Conservation (phyloP, 2,329 filamentous ascomycete species). For the Diplodia intermedia region DNA sequence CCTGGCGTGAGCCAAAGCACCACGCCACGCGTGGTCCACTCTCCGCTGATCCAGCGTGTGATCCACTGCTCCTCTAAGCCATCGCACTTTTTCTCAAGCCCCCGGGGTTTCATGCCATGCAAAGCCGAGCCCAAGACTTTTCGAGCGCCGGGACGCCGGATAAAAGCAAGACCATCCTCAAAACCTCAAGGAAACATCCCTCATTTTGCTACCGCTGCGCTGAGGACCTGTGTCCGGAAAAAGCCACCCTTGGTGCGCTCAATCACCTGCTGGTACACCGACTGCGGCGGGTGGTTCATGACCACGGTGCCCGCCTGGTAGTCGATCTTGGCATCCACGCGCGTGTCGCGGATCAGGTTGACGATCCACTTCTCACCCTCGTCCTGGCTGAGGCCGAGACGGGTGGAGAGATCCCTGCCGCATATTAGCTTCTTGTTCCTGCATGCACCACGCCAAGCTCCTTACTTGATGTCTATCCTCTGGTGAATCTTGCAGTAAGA, state of each 20-base stretch:
- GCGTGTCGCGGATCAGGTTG: conserved; percentile 96
- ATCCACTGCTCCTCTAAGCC: conserved; percentile 9
- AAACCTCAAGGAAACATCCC: conserved; percentile 9
- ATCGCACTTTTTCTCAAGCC: conserved; percentile 16
- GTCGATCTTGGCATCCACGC: conserved; percentile 98
- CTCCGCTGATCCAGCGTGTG: not conserved
- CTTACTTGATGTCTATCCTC: conserved; percentile 90
- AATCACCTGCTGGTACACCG: conserved; percentile 98
- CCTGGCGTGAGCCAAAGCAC: not conserved
- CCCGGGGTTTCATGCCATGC: conserved; percentile 23
- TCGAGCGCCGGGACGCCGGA: conserved; percentile 30
- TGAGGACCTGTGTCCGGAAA: conserved; percentile 97
- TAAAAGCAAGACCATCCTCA: conserved; percentile 26
- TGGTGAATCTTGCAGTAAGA: conserved; percentile 99
- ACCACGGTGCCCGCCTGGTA: conserved; percentile 98
- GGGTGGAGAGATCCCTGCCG: conserved; percentile 81
- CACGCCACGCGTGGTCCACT: not conserved
- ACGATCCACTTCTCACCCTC: conserved; percentile 99
- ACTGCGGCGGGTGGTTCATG: conserved; percentile 99
- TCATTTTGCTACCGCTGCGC: conserved; percentile 59
- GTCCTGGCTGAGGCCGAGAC: conserved; percentile 88
- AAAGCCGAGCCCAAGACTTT: conserved; percentile 21
- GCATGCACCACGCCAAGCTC: conserved; percentile 30
- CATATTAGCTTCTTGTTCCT: not conserved
- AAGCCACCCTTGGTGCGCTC: conserved; percentile 98